Base-by-base conservation (phyloP, 1,284 basidiomycete species). In the Phellopilus nigrolimitatus region DNA sequence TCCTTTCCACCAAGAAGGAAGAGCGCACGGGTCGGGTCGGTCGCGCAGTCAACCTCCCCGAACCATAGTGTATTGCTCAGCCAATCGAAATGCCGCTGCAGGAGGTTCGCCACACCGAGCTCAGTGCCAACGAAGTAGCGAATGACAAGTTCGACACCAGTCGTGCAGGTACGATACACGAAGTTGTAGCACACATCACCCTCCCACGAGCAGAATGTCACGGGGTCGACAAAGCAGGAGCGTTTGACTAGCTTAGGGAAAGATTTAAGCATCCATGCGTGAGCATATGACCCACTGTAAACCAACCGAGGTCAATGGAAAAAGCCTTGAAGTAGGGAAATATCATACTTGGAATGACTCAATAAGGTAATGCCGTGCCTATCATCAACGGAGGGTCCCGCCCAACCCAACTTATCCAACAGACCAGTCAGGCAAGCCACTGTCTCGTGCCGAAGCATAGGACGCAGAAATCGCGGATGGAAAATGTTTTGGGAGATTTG, bases 151-250 rank as follows among this genome's bases (percentile, higher is more conserved):
- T 94, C 85, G 38, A 91, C 66, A 3, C 82, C 84, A 56, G 71
- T 84, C 62, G 62, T 72, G 57, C 69, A 84, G 57, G 71, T 74
- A 8, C 81, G 75, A 66, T 94, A 93, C 43, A 91, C 71, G 65
- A 94, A 95, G 62, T 91, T 91, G 69, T 87, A 88, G 66, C 91
- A 93, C 13, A 94, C 81, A 65, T 93, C 83, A 49, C 90, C 90
- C 73, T 93, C 90, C 91, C 91, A 94, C 4, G 88, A 82, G 65
- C 88, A 91, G 68, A 95, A 94, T 0, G 82, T 82, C 27, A 89
- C 86, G 4, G 93, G 91, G 62, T 97, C 93, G 27, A 93, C 84
- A 62, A 95, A 93, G 61, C 88, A 91, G 10, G 83, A 91, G 2
- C 91, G 78, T 2, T 71, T 69, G 39, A 86, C 69, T 59, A 95